phyloP scores from a whole-genome alignment of 306 rosid species.

The Lathyrus oleraceus region DNA sequence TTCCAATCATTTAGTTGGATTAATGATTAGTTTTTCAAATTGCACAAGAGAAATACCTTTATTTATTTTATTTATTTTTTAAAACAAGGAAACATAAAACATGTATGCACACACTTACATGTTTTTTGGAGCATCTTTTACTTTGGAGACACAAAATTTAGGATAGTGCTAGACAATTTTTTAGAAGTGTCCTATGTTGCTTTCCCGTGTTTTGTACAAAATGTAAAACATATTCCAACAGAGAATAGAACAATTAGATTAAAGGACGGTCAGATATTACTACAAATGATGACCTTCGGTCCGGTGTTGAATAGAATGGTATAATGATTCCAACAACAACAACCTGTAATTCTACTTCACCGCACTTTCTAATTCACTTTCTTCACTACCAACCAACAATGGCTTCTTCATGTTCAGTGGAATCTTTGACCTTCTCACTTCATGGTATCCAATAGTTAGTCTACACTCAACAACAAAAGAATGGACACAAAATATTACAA shows the following conservation, averaged over 20 bases:
- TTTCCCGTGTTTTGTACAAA: not conserved
- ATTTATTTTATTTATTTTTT: no score
- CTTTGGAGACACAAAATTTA: conserved; percentile 15
- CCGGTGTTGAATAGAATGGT: conserved; percentile 71
- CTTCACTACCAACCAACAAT: conserved; percentile 72
- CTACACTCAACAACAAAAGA: conserved; percentile 46
- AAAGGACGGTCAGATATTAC: conserved; percentile 40
- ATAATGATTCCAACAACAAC: conserved; percentile 69
- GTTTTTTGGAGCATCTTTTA: conserved; percentile 16
- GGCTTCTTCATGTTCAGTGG: conserved; percentile 58
- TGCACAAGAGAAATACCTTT: no score
- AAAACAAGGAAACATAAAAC: no score
- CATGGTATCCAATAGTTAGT: conserved; percentile 38
- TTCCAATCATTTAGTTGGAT: no score
- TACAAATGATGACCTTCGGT: conserved; percentile 82
- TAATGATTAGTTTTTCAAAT: no score
- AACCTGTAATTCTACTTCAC: conserved; percentile 59
- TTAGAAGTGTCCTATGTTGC: not conserved
- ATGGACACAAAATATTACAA: not conserved
- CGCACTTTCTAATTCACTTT: conserved; percentile 44
- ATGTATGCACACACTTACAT: conserved; percentile 3
- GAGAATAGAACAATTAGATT: no score
- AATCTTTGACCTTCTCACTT: conserved; percentile 65
- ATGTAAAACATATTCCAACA: conserved; percentile 3
- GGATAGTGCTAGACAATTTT: conserved; percentile 18